A percentile compares a stretch with the other conserved stretches of the same genome.
These are phyloP conservation scores for Dioscorea alata DNA, from an alignment of 106 monocot species.

Conservation along the genomic window DNA sequence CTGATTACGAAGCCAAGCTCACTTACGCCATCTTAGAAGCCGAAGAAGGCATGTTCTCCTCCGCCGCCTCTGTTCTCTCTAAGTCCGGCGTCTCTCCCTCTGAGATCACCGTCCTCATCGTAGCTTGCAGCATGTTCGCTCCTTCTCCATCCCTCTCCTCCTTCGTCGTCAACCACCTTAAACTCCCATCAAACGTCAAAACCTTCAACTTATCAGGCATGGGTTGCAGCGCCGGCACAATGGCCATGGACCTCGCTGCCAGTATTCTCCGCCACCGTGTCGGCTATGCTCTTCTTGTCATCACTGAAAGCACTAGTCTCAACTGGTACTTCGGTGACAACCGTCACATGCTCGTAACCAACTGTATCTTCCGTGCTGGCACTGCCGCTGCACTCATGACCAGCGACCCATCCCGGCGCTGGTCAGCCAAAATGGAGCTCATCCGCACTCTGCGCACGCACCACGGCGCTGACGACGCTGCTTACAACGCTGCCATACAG, in stretches of 20 bases:
- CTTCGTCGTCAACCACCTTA: constrained; percentile 17
- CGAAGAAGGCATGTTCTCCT: constrained; percentile 27
- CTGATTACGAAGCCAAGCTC: constrained; percentile 6
- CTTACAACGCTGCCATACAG: constrained; percentile 17
- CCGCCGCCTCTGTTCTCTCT: constrained; percentile 14
- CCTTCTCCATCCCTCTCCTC: constrained; percentile 31
- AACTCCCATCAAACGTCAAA: constrained; percentile 10
- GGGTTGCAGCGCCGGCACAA: constrained; percentile 27
- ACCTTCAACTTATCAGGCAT: constrained; percentile 33
- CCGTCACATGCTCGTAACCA: constrained; percentile 28
- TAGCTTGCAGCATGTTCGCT: constrained; percentile 18
- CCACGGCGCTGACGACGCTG: constrained; percentile 23
- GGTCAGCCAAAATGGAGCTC: constrained; percentile 23
- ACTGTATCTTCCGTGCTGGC: constrained; percentile 35
- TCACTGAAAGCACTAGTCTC: constrained; percentile 24
- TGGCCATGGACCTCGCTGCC: constrained; percentile 18
- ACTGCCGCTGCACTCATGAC: constrained; percentile 19
- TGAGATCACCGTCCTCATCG: constrained; percentile 21
- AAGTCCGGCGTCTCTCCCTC: constrained; percentile 10
- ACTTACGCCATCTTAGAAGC: constrained; percentile 15
- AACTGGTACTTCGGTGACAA: constrained; percentile 36
- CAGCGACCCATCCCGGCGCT: constrained; percentile 13
- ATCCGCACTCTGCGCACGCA: constrained; percentile 18
- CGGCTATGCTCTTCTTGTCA: constrained; percentile 11
- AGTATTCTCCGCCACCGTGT: constrained; percentile 6